Percentiles rank a stretch among this genome's conserved stretches.
phyloP scores from a whole-genome alignment of 2,329 filamentous ascomycete genomes.

The Monosporascus sp. region DNA sequence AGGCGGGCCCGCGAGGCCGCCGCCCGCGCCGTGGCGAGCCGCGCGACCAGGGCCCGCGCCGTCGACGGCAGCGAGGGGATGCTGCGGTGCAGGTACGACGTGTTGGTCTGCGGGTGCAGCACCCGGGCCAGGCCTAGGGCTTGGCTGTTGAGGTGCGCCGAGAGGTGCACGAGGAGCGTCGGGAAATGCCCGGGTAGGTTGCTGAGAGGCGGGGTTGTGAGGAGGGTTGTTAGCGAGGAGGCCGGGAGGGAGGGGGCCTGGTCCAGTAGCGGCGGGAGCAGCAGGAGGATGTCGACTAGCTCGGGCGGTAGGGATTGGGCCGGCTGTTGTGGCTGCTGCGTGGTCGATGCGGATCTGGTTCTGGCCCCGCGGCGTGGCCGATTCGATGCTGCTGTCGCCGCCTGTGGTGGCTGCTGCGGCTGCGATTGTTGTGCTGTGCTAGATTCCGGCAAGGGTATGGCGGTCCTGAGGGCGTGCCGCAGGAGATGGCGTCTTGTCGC shows the following conservation, averaged over 20 bases:
- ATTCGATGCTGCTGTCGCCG: conserved; percentile 3
- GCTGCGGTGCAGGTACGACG: conserved; percentile 53
- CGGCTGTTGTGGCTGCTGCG: conserved; percentile 9
- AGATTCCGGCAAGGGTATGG: conserved; percentile 23
- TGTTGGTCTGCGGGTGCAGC: conserved; percentile 44
- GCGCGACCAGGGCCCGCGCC: conserved; percentile 31
- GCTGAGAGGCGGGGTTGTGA: conserved; percentile 45
- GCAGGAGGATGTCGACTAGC: conserved; percentile 48
- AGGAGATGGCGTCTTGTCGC: conserved; percentile 48
- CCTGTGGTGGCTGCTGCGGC: conserved; percentile 15
- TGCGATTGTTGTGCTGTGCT: conserved; percentile 18
- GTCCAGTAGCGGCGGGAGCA: conserved; percentile 46
- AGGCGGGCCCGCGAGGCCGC: conserved; percentile 35
- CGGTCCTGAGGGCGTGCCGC: conserved; percentile 41
- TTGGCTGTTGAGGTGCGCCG: conserved; percentile 42
- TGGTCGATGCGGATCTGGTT: conserved; percentile 18
- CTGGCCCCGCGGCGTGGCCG: conserved; percentile 5
- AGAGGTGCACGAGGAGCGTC: conserved; percentile 41
- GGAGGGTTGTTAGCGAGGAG: conserved; percentile 36
- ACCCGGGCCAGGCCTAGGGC: conserved; percentile 45
- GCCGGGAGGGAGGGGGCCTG: conserved; percentile 30
- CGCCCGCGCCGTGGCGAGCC: conserved; percentile 25
- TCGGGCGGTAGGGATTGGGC: conserved; percentile 33
- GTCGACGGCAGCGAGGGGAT: conserved; percentile 44
- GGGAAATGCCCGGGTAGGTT: conserved; percentile 44